Conservation (phyloP, 768 basidiomycete genomes). For the Calocybe cyanea region DNA sequence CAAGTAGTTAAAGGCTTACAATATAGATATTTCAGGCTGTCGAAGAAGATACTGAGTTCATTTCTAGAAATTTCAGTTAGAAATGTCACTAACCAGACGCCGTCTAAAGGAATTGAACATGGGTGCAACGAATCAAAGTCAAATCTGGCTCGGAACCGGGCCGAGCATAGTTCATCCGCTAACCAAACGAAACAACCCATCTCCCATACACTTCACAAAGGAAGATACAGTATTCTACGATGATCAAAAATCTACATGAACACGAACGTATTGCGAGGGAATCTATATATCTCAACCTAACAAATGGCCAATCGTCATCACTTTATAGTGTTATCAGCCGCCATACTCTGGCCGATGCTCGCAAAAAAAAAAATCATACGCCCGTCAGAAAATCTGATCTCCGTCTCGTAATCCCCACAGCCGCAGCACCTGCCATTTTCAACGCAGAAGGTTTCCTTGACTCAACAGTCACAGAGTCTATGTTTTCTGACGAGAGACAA, state of each 20-base stretch:
- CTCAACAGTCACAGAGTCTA: constrained; percentile 44
- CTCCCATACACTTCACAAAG: too few species aligned
- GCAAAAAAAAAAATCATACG: too few species aligned
- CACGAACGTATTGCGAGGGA: too few species aligned
- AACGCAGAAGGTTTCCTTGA: constrained; percentile 72
- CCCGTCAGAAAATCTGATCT: constrained; percentile 23
- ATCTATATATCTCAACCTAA: too few species aligned
- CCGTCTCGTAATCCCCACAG: constrained; percentile 54
- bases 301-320: too few species aligned
- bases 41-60: neutral
- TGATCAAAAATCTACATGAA: too few species aligned
- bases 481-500: constrained; percentile 25
- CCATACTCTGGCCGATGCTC: too few species aligned
- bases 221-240: too few species aligned
- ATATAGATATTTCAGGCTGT: constrained; percentile 59
- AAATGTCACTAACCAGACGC: constrained; percentile 25
- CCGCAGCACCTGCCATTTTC: constrained; percentile 61
- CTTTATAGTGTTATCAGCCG: too few species aligned
- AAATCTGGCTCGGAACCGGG: too few species aligned
- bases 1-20: neutral
- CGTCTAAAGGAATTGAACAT: constrained; percentile 39
- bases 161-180: too few species aligned
- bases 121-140: neutral
- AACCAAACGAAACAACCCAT: too few species aligned
- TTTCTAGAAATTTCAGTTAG: neutral